Evolutionary conservation across 495 filamentous ascomycete genomes (phyloP), one percentile per base, ranked within the genome.

Genomic region (Trypethelium eluteriae): DNA sequence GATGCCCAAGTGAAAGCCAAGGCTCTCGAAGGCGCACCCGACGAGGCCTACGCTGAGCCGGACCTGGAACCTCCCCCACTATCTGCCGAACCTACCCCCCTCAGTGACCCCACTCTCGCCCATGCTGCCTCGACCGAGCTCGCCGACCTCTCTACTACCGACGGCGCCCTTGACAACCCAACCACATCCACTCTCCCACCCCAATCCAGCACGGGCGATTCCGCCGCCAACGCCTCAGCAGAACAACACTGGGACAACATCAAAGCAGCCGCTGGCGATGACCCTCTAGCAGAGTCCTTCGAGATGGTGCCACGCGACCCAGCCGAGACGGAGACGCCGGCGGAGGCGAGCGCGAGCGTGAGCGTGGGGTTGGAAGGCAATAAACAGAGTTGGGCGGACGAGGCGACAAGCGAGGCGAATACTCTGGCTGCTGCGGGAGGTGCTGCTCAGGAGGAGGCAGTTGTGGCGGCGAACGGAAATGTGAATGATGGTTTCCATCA

Each of bases 111-210:
- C 32, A 93, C 91, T 1, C 71, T 90, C 66, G 87, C 83, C 66
- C 84, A 93, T 73, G 92, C 90, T 39, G 85, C 85, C 50, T 78
- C 90, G 47, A 93, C 89, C 56, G 91, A 96, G 76, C 81, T 89
- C 41, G 79, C 86, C 61, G 77, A 81, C 64, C 59, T 77, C 53
- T 63, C 64, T 46, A 62, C 68, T 57, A 75, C 76, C 65, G 74
- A 73, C 36, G 66, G 72, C n/a, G 70, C 69, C n/a, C 77, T 25
- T 25, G 25, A 81, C 18, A 77, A 77, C 32, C 72, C 76, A 36
- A 69, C 74, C 3, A 76, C 81, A 44, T 84, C 80, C 62, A 84
- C 85, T 41, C 84, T 82, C 36, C 69, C 81, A 12, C 69, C 80
- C 5, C 80, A 89, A 69, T 80, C 86, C 2, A 78, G 84, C 25